Conservation (phyloP, 805 yeast genomes). For the Saccharomycopsis fodiens region DNA sequence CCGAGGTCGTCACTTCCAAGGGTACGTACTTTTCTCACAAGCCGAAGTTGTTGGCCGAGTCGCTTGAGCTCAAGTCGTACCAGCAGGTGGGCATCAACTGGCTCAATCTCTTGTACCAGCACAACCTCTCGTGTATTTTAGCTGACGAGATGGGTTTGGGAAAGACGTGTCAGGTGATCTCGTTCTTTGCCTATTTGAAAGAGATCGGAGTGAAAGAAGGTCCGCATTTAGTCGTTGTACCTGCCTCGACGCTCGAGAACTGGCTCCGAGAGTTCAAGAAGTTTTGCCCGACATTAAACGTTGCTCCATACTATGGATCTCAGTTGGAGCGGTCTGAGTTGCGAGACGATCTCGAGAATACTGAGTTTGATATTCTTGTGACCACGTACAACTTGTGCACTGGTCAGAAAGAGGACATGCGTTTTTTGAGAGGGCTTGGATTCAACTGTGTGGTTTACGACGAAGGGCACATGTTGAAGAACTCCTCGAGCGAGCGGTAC, state of each 20-base stretch:
- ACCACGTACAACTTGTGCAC: constrained; percentile 92
- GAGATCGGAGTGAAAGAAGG: constrained; percentile 52
- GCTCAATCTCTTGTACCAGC: constrained; percentile 72
- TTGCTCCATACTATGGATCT: constrained; percentile 92
- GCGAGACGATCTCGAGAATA: constrained; percentile 54
- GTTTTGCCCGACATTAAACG: constrained; percentile 74
- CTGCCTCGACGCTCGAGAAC: constrained; percentile 92
- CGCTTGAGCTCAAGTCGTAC: constrained; percentile 69
- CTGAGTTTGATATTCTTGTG: constrained; percentile 75
- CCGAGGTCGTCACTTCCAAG: constrained; percentile 37
- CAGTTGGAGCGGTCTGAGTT: constrained; percentile 79
- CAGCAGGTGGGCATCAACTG: constrained; percentile 98
- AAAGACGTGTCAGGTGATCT: constrained; percentile 91
- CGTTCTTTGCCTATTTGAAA: constrained; percentile 81
- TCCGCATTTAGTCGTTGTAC: constrained; percentile 92
- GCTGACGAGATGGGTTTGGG: constrained; percentile 99
- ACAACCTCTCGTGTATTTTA: constrained; percentile 78
- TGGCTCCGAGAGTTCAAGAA: constrained; percentile 93
- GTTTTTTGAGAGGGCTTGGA: constrained; percentile 62
- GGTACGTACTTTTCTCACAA: constrained; percentile 52
- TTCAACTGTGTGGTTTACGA: constrained; percentile 91
- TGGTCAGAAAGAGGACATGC: constrained; percentile 74
- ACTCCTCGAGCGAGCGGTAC: constrained; percentile 82
- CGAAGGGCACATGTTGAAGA: constrained; percentile 96
- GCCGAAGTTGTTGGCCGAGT: constrained; percentile 60